Evolutionary conservation across 2,329 filamentous ascomycete genomes (phyloP).

Genomic region (Juglanconis sp.): DNA sequence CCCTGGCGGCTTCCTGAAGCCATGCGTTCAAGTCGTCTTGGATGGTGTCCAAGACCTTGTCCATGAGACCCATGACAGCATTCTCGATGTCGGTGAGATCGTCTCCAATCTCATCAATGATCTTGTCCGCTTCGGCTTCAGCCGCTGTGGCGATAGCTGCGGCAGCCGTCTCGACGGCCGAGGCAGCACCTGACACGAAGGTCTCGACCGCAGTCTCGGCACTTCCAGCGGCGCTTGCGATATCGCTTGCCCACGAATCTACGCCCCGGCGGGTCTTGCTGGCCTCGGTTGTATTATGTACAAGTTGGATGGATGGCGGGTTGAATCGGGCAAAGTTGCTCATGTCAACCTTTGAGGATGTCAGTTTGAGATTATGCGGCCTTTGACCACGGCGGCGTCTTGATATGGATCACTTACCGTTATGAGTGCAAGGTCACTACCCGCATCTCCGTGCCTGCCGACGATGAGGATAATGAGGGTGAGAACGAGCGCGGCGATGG

Average conservation of each 20-base stretch:
- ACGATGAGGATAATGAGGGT: slow-evolving; percentile 14
- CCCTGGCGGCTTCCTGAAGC: slow-evolving; percentile 11
- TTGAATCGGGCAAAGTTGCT: slow-evolving; percentile 13
- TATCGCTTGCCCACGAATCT: slow-evolving; percentile 5
- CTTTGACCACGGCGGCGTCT: no score
- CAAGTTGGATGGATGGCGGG: slow-evolving; percentile 12
- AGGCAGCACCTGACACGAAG: background rate
- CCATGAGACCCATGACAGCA: slow-evolving; percentile 16
- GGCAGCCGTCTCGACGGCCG: slow-evolving; percentile 4
- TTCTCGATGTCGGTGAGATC: slow-evolving; percentile 11
- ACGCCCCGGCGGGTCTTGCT: slow-evolving; percentile 9
- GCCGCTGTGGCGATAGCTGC: background rate
- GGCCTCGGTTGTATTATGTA: slow-evolving; percentile 7
- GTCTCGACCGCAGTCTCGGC: slow-evolving; percentile 5
- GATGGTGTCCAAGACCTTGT: slow-evolving; percentile 15
- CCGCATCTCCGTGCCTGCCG: slow-evolving; percentile 10
- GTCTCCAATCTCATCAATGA: slow-evolving; percentile 16
- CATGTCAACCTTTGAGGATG: slow-evolving; percentile 12
- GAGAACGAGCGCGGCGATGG: slow-evolving; percentile 12
- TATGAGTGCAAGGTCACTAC: slow-evolving; percentile 13
- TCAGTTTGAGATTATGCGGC: background rate
- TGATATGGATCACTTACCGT: slow-evolving; percentile 6
- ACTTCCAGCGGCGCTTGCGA: background rate
- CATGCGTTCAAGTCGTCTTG: slow-evolving; percentile 16
- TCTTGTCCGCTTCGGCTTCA: slow-evolving; percentile 14